These are phyloP conservation scores for Candida endomychidarum DNA, from an alignment of 805 yeast species.

Conservation along the genomic window DNA sequence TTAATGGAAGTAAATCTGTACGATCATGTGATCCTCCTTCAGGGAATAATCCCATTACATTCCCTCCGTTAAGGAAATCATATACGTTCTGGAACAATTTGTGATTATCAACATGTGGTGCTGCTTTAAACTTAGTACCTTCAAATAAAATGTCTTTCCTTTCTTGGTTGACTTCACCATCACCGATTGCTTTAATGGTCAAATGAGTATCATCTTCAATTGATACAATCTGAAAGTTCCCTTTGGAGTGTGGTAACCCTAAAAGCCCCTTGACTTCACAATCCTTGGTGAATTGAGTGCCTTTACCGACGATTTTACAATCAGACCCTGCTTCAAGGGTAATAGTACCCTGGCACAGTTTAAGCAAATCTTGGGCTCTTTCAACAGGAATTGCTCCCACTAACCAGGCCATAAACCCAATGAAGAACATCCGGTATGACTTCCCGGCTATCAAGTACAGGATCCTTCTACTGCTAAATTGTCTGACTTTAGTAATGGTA, in stretches of 20 bases:
- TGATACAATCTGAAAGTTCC: constrained; percentile 30
- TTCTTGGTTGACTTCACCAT: constrained; percentile 7
- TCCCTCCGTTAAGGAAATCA: constrained; percentile 32
- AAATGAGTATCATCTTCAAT: constrained; percentile 12
- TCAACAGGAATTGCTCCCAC: constrained; percentile 43
- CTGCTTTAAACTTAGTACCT: constrained; percentile 34
- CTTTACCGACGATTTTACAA: constrained; percentile 27
- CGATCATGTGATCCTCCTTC: constrained; percentile 48
- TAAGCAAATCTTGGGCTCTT: constrained; percentile 40
- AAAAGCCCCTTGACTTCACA: constrained; percentile 36
- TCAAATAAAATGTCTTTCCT: constrained; percentile 11
- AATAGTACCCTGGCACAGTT: constrained; percentile 30
- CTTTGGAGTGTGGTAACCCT: constrained; percentile 37
- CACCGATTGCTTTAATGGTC: constrained; percentile 10
- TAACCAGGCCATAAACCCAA: constrained; percentile 33
- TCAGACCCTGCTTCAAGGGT: constrained; percentile 14
- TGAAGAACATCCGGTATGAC: constrained; percentile 30
- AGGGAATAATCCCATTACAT: constrained; percentile 41
- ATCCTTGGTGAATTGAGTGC: constrained; percentile 33
- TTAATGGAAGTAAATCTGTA: constrained; percentile 41
- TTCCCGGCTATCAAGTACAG: constrained; percentile 39
- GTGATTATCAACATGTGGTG: constrained; percentile 42
- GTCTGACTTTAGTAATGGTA: constrained; percentile 36
- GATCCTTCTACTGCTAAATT: constrained; percentile 30
- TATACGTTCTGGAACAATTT: constrained; percentile 38